Percentiles rank a stretch among this genome's conserved stretches.
Conservation (phyloP, 305 asterid species). For the Fraxinus sp. region DNA sequence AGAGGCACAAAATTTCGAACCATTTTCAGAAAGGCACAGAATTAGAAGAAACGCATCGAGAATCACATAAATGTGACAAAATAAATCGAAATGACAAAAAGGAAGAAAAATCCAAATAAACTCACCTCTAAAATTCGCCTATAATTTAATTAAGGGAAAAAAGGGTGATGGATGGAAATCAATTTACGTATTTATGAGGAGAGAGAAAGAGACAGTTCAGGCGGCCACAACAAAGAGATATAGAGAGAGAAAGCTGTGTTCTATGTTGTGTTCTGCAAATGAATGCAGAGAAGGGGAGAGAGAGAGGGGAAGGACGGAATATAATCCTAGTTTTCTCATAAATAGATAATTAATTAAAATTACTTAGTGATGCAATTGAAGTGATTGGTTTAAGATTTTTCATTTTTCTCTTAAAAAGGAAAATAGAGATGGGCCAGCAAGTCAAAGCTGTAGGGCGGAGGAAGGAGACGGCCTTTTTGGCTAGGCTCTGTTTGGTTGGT, state of each 20-base stretch:
- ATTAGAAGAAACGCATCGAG: not conserved
- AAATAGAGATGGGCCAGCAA: not conserved
- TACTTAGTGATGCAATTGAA: not conserved
- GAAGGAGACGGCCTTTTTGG: not conserved
- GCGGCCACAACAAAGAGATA: not conserved
- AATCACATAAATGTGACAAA: not conserved
- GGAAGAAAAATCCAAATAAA: not conserved
- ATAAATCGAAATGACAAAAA: not conserved
- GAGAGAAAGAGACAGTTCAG: not conserved
- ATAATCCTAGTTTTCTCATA: not conserved
- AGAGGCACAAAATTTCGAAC: not conserved
- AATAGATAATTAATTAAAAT: not conserved
- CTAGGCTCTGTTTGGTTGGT: slow-evolving; percentile 7
- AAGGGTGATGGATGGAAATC: not conserved
- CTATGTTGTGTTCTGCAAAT: not conserved
- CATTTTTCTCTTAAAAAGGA: not conserved
- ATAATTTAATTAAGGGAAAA: not conserved
- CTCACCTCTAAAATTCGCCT: not conserved
- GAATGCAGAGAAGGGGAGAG: not conserved
- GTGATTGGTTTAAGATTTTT: not conserved
- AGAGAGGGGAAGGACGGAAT: not conserved
- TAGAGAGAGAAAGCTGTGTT: not conserved
- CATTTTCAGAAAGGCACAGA: not conserved
- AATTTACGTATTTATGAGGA: not conserved
- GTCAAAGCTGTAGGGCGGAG: not conserved